Evolutionary conservation across 768 basidiomycete species (phyloP), one percentile per base, ranked within the genome.

Genomic region (Holtermanniella nyarrowii): DNA sequence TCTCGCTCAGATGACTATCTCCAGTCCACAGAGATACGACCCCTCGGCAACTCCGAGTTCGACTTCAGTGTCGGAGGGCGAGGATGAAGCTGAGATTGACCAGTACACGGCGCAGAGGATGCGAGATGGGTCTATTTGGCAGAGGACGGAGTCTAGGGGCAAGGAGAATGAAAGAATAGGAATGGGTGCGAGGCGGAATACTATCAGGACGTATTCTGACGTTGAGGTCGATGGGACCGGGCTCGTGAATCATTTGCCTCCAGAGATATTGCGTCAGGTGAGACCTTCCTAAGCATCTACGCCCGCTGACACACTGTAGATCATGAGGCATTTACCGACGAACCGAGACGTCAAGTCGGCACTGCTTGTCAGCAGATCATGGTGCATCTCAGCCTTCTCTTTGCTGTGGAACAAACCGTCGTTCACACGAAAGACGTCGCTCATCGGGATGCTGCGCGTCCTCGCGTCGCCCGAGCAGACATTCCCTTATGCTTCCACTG

Each of bases 321-420:
- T 96, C 64, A 79, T 99, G 60, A 86, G 84, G 58, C 81, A 89
- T 61, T 77, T 99, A 12, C 80, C 84, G 59, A 77, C 80, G 0
- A 75, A 83, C 25, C 77, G 78, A 53, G 86, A 93, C 70, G 78
- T 96, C 44, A 80, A 84, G 57, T 75, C 77, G 57, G 78, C 80
- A 39, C 77, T 91, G 54, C 81, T 84, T 51, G 90, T 96, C 23
- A 89, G 83, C 18, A 82, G 87, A 52, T 78, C 81, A 23, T 99
- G 93, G 90, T 96, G 89, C 77, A 85, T 91, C 67, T 95, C 89
- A 72, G 82, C 88, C 25, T 89, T 91, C 41, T 88, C 96, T 71
- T 78, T 96, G 20, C 77, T 97, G 21, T 99, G 91, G 91, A 84
- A 89, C 71, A 85, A 86, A 63, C 91, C 91, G 18, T 76, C 77